Base-by-base conservation (phyloP, 345 rosid genomes). In the Linum trigynum region DNA sequence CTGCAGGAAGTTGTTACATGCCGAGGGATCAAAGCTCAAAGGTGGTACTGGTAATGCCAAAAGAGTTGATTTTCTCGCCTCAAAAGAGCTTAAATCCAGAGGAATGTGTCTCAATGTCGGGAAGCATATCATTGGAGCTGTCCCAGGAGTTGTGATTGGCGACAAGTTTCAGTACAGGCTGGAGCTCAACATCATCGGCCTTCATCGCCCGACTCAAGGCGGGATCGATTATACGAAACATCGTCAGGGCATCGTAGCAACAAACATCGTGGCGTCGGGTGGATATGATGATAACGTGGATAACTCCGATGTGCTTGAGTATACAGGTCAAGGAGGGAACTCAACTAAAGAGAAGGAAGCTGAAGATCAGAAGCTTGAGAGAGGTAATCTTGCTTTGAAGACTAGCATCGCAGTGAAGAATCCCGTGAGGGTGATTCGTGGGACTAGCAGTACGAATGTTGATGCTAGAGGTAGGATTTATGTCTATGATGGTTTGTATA, bases 361-460 rank as follows among this genome's bases (percentile, higher is more conserved):
- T 0, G 64, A 65, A 4, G 70, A 74, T 1, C 77, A 74, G 60
- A 69, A 69, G 45, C 77, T 74, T 10, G 58, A 23, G 11, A 42
- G 70, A 12, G 77, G 77, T 6, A 74, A 74, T 23, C 63, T 65
- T 38, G 69, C 73, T n/a, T 38, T 74, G 42, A 48, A 11, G 73
- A 74, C 69, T 42, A 74, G 73, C 64, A 61, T 65, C 16, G 1
- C 5, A 1, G 39, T 2, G 10, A 45, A 65, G 57, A 57, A 40
- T 48, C 73, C 70, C 0, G 72, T 74, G 41, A 69, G 77, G 60
- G 73, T 74, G 48, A 65, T 69, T 12, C 73, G 77, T 35, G 57
- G 62, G 56, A 37, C n/a, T 39, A 62, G 7, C 4, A 8, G 12
- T 5, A 41, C 12, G 32, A 39, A 1, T 11, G 65, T 4, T 39